These are phyloP conservation scores for Wickerhamomyces chambardii DNA, from an alignment of 805 yeast species.

Conservation along the genomic window DNA sequence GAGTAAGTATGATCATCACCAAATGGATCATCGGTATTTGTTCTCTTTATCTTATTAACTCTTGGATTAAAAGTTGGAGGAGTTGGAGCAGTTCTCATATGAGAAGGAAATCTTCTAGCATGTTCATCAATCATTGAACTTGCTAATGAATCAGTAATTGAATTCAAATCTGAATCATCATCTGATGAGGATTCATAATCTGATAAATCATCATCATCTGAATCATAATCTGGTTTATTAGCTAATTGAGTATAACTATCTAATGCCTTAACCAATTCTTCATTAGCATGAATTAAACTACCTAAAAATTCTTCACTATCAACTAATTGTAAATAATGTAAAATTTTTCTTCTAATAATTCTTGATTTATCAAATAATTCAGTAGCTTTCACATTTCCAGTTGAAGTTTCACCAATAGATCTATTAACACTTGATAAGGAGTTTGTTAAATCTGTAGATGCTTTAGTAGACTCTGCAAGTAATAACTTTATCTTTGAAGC, in stretches of 20 bases:
- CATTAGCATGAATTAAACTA: slow-evolving; percentile 83
- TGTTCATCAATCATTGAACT: slow-evolving; percentile 18
- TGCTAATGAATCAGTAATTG: slow-evolving; percentile 16
- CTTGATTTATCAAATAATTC: slow-evolving; percentile 68
- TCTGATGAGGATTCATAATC: slow-evolving; percentile 20
- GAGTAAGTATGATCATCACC: slow-evolving; percentile 33
- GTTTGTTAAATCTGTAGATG: slow-evolving; percentile 64
- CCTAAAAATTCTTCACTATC: slow-evolving; percentile 84
- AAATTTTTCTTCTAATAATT: slow-evolving; percentile 63
- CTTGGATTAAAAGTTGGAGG: slow-evolving; percentile 6
- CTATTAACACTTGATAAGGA: slow-evolving; percentile 35
- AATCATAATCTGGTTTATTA: slow-evolving; percentile 28
- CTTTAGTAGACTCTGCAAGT: slow-evolving; percentile 69
- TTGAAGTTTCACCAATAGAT: slow-evolving; percentile 40
- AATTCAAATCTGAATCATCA: slow-evolving; percentile 14
- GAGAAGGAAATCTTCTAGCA: slow-evolving; percentile 5
- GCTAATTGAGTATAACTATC: slow-evolving; percentile 56
- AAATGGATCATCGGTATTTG: slow-evolving; percentile 35
- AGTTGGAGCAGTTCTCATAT: slow-evolving; percentile 12
- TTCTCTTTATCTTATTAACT: slow-evolving; percentile 5
- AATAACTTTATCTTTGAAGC: slow-evolving; percentile 60
- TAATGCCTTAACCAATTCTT: slow-evolving; percentile 72
- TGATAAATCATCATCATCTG: slow-evolving; percentile 32
- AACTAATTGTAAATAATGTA: slow-evolving; percentile 76
- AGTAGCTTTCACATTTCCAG: slow-evolving; percentile 55